phyloP scores from a whole-genome alignment of 2,329 filamentous ascomycete genomes.

The Chalaropsis ovoidea region DNA sequence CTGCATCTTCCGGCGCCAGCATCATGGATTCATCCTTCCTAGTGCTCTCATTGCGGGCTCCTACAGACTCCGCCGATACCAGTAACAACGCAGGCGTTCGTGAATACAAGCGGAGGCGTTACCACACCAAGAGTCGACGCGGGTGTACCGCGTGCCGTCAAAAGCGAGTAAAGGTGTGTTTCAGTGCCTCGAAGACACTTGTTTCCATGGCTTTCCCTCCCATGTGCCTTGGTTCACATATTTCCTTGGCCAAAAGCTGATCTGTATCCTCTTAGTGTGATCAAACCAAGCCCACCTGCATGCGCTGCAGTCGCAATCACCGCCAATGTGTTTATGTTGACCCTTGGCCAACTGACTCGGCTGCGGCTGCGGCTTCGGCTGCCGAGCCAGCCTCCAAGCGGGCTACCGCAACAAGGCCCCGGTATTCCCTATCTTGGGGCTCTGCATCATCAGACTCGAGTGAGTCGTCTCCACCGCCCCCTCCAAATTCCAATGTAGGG shows the following conservation, averaged over 20 bases:
- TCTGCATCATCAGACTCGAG: conserved; percentile 10
- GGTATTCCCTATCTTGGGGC: background rate
- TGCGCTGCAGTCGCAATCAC: conserved; percentile 27
- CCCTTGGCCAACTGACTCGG: background rate
- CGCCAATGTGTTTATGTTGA: conserved; percentile 25
- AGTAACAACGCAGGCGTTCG: conserved; percentile 17
- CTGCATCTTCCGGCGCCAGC: background rate
- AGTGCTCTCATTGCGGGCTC: conserved; percentile 19
- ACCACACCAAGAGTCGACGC: conserved; percentile 23
- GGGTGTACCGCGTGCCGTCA: conserved; percentile 28
- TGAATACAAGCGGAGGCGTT: conserved; percentile 24
- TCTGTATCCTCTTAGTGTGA: conserved; percentile 26
- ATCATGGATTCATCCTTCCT: conserved; percentile 25
- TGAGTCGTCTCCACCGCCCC: background rate
- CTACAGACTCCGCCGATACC: background rate
- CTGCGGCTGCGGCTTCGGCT: background rate
- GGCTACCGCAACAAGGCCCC: background rate
- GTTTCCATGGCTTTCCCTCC: background rate
- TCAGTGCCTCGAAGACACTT: conserved; percentile 4
- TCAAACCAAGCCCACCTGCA: conserved; percentile 27
- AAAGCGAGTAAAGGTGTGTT: conserved; percentile 29
- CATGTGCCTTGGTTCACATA: background rate
- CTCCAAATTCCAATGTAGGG: background rate
- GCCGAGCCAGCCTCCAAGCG: background rate
- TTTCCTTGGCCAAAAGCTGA: background rate